A percentile compares a stretch with the other conserved stretches of the same genome.
Conservation (phyloP, 2,329 filamentous ascomycete species). For the Aureobasidium sp. region DNA sequence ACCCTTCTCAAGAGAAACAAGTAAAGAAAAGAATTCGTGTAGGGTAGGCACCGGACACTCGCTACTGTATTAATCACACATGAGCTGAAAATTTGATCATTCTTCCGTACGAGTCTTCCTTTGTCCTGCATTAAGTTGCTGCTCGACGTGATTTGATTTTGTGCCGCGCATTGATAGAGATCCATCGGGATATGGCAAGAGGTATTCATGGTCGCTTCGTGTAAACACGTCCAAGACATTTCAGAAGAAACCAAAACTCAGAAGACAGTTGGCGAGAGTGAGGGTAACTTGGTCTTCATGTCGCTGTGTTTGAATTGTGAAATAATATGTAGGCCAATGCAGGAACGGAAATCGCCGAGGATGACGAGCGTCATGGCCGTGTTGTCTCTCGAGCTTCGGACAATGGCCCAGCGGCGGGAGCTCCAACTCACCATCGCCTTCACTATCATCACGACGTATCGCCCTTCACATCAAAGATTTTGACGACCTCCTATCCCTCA, state of each 20-base stretch:
- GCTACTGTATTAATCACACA: not conserved
- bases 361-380: conserved; percentile 6
- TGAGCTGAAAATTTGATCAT: not conserved
- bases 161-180: not conserved
- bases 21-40: not conserved
- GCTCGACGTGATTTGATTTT: not conserved
- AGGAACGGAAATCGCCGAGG: not conserved
- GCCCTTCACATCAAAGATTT: not conserved
- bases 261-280: not conserved
- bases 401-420: not conserved
- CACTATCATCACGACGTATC: conserved; percentile 3
- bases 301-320: not conserved
- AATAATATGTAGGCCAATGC: not conserved
- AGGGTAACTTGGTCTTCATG: not conserved
- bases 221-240: too few species aligned
- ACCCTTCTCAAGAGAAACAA: conserved; percentile 30
- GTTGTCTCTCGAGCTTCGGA: not conserved
- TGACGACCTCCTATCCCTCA: not conserved
- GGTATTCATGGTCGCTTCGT: not conserved
- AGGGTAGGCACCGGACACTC: not conserved
- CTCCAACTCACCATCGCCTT: conserved; percentile 1
- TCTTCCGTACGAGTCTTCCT: not conserved
- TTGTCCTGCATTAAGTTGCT: not conserved
- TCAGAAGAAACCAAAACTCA: too few species aligned
- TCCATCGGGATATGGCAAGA: not conserved